These are phyloP conservation scores for Thermochaetoides dissita DNA, from an alignment of 2,329 filamentous ascomycete species.

Conservation along the genomic window DNA sequence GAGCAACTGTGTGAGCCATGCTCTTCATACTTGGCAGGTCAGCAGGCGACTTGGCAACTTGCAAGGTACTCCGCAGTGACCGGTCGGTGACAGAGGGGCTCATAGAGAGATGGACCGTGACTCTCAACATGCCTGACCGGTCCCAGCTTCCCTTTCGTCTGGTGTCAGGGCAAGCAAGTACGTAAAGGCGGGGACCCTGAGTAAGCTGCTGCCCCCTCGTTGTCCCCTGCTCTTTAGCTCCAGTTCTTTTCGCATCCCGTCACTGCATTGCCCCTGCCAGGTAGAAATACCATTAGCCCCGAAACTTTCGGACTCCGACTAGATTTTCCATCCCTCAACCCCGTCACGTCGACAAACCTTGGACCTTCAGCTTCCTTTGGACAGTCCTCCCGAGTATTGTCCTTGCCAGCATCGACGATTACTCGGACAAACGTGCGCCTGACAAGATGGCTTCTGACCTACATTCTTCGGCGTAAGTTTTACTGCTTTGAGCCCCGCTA, in stretches of 20 bases:
- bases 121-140: background rate
- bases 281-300: slow-evolving; percentile 19
- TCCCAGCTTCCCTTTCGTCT: slow-evolving; percentile 6
- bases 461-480: slow-evolving; percentile 20
- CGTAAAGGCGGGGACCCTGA: slow-evolving; percentile 19
- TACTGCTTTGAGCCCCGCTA: slow-evolving; percentile 11
- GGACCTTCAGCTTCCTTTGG: background rate
- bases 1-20: no score
- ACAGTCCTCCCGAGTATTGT: background rate
- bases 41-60: no score
- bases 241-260: slow-evolving; percentile 14
- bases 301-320: slow-evolving; percentile 12
- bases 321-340: slow-evolving; percentile 6
- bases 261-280: slow-evolving; percentile 11
- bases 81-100: no score
- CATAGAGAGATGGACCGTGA: no score
- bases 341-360: slow-evolving; percentile 3
- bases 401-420: background rate
- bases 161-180: slow-evolving; percentile 11
- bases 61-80: no score
- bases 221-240: slow-evolving; percentile 13
- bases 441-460: slow-evolving; percentile 19
- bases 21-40: no score
- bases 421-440: slow-evolving; percentile 4
- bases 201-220: slow-evolving; percentile 20